Evolutionary conservation across 495 filamentous ascomycete species (phyloP).

Genomic region (Melanomma pulvis-pyrius): DNA sequence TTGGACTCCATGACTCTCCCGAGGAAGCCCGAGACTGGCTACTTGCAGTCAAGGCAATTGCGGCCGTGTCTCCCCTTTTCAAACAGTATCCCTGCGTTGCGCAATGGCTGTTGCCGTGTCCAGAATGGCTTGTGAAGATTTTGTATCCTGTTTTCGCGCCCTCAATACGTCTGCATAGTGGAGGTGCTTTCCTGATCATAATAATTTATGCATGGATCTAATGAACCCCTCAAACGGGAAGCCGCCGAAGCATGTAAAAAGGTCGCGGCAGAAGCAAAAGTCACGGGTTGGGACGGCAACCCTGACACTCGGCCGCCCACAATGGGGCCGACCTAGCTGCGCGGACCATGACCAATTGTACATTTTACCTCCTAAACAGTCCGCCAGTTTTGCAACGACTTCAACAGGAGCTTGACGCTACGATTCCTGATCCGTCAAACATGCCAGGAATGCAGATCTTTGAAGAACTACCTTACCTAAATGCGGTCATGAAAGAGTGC

Average conservation of each 20-base stretch:
- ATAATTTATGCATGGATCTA: too few relatives aligned
- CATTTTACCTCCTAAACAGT: constrained; percentile 42
- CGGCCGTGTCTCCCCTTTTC: too few relatives aligned
- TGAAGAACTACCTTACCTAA: constrained; percentile 43
- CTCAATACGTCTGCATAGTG: too few relatives aligned
- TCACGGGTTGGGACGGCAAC: constrained; percentile 12
- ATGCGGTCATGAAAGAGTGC: constrained; percentile 44
- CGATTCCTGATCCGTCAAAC: constrained; percentile 2
- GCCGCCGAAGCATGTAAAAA: constrained; percentile 17
- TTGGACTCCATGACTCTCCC: constrained; percentile 16
- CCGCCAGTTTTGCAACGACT: constrained; percentile 13
- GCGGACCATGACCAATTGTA: constrained; percentile 29
- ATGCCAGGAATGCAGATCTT: constrained; percentile 37
- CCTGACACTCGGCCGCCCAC: constrained; percentile 13
- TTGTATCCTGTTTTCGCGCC: too few relatives aligned
- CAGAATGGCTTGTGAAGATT: too few relatives aligned
- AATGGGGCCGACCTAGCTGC: constrained; percentile 22
- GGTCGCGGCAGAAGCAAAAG: constrained; percentile 5
- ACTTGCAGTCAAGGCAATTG: too few relatives aligned
- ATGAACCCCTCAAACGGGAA: too few relatives aligned
- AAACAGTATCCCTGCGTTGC: too few relatives aligned
- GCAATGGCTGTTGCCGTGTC: too few relatives aligned
- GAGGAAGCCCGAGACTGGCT: too few relatives aligned
- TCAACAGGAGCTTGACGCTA: constrained; percentile 1
- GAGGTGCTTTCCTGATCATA: too few relatives aligned